Conservation (phyloP, 805 yeast genomes). For the Kregervanrija pseudodelftensis region DNA sequence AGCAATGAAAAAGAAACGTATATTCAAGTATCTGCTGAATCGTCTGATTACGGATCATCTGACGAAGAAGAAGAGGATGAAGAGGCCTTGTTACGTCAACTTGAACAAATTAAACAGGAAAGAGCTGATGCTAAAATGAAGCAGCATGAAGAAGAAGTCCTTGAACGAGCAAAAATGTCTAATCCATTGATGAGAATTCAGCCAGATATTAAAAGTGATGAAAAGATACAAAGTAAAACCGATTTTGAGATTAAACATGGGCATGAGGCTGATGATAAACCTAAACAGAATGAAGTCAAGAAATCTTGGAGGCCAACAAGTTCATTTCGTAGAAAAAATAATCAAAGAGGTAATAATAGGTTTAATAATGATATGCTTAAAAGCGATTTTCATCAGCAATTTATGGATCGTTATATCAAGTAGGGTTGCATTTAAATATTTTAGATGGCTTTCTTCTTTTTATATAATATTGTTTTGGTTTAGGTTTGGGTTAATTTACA, state of each 20-base stretch:
- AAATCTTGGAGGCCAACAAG: slow-evolving; percentile 32
- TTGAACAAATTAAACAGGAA: slow-evolving; percentile 32
- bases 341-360: slow-evolving; percentile 7
- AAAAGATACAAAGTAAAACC: slow-evolving; percentile 7
- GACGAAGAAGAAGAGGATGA: slow-evolving; percentile 45
- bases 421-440: slow-evolving; percentile 8
- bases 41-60: slow-evolving; percentile 19
- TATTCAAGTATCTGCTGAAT: slow-evolving; percentile 7
- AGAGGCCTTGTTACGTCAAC: slow-evolving; percentile 39
- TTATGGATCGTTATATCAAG: slow-evolving; percentile 33
- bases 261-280: neutral
- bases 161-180: slow-evolving; percentile 16
- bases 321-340: slow-evolving; percentile 20
- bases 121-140: slow-evolving; percentile 21
- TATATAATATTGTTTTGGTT: no score
- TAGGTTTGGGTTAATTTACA: no score
- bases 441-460: no score
- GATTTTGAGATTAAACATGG: slow-evolving; percentile 13
- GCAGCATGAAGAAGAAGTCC: slow-evolving; percentile 21
- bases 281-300: neutral
- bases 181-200: slow-evolving; percentile 20
- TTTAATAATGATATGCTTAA: slow-evolving; percentile 27
- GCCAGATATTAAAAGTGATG: slow-evolving; percentile 1
- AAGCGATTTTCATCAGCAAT: slow-evolving; percentile 35
- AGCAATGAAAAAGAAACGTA: slow-evolving; percentile 14